A percentile compares a stretch with the other conserved stretches of the same genome.
phyloP scores from a whole-genome alignment of 139 green algal species.

The Chlorella sp. region DNA sequence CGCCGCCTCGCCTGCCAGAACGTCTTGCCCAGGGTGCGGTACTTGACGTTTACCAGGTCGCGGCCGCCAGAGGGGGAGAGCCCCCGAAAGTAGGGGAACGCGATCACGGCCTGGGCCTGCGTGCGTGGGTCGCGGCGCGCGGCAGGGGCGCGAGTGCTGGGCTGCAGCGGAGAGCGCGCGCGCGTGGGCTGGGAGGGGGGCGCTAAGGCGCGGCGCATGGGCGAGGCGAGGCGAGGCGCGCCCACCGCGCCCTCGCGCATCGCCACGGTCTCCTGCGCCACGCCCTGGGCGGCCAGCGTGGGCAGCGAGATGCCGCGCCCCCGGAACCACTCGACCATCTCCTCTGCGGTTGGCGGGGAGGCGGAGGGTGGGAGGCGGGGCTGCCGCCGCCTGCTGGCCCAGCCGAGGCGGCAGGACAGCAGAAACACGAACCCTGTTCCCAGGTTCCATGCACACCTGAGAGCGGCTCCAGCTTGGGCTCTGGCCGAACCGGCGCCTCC shows the following conservation, averaged over 20 bases:
- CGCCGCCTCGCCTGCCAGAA: conserved; percentile 67
- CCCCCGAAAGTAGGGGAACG: conserved; percentile 80
- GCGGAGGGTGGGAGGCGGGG: not conserved
- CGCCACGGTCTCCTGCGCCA: conserved; percentile 44
- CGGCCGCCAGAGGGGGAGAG: conserved; percentile 38
- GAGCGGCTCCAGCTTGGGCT: conserved; percentile 23
- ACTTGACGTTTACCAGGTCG: conserved; percentile 90
- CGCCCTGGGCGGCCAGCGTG: conserved; percentile 58
- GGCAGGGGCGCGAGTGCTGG: no score
- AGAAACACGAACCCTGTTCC: no score
- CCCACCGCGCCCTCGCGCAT: not conserved
- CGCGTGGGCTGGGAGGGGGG: no score
- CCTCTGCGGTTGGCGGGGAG: conserved; percentile 14
- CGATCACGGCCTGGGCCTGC: conserved; percentile 51
- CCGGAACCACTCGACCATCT: conserved; percentile 56
- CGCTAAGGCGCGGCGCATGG: no score
- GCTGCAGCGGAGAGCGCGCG: no score
- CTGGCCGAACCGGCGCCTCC: conserved; percentile 17
- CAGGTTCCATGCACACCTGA: no score
- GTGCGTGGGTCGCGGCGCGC: no score
- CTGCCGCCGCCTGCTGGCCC: no score
- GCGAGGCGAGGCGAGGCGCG: no score
- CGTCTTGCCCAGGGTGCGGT: conserved; percentile 71
- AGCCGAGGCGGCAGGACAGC: no score
- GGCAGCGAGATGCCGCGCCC: conserved; percentile 54